phyloP scores from a whole-genome alignment of 306 rosid species.

The Rosa multiflora region DNA sequence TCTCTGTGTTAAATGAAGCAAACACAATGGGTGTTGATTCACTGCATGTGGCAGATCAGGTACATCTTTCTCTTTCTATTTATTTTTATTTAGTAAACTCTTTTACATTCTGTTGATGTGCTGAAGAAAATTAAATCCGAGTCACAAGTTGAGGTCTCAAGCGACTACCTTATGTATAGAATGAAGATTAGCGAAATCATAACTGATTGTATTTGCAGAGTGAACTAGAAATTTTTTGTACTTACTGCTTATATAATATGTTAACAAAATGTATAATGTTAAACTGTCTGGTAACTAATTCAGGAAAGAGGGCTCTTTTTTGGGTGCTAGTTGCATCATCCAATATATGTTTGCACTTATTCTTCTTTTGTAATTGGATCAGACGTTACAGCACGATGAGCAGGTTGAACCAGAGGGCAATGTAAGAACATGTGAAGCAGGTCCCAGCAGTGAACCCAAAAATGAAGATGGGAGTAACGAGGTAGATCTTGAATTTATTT shows the following conservation, averaged over 20 bases:
- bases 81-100: neutral
- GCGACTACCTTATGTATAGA: neutral
- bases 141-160: neutral
- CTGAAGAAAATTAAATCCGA: neutral
- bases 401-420: conserved; percentile 23
- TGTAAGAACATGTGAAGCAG: conserved; percentile 39
- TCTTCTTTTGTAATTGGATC: neutral
- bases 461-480: conserved; percentile 35
- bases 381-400: conserved; percentile 17
- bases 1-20: conserved; percentile 34
- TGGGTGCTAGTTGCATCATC: neutral
- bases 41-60: conserved; percentile 51
- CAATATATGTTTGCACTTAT: neutral
- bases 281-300: neutral
- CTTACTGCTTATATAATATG: neutral
- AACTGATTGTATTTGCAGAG: neutral
- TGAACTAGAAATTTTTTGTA: neutral
- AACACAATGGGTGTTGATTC: conserved; percentile 40
- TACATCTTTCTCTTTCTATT: conserved; percentile 7
- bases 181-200: no score
- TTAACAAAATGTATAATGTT: neutral
- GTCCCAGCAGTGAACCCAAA: conserved; percentile 38
- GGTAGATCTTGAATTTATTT: conserved; percentile 28
- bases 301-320: neutral
- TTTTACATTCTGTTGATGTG: neutral